Base-by-base conservation (phyloP, 192 early-diverging fungal species). In the Mortierella alpina region DNA sequence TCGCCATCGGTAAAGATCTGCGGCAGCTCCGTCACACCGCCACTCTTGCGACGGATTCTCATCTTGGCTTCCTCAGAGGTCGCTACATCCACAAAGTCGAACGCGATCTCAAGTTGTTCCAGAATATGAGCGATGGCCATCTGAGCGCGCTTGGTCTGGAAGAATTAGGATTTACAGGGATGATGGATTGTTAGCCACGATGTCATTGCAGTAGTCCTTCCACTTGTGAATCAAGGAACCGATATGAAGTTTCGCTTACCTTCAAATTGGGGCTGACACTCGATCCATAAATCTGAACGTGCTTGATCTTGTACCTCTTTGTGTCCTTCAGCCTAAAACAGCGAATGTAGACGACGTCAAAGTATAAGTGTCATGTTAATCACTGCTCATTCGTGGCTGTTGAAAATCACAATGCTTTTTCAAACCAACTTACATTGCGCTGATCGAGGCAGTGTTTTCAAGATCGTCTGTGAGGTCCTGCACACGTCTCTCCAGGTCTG, bases 1-100 rank as follows among this genome's bases (percentile, higher is more conserved):
- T 86, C 84, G 46, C 85, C 85, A 12, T 79, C 87, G 0, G 84
- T 72, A 72, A 85, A 88, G 45, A 88, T 51, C 52, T 86, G 85
- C 5, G 87, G 87, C 12, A 88, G 63, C n/a, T 72, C 57, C 20
- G 66, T 83, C 51, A 75, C 77, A 31, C 84, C 69, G 6, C 82
- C 66, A 45, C 82, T 88, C 59, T 76, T 72, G 47, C 75, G 77
- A 15, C 76, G 79, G 66, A 86, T 86, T 48, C 84, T 71, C 48
- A 53, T 49, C 52, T 85, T 73, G 42, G 84, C 82, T 2, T 76
- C 85, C 31, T 82, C 82, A 10, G 78, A 77, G 17, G 75, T 45
- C 1, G 87, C 70, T 0, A 86, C 65, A 68, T 88, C 87, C 8
- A 88, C 70, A 54, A 88, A 70, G 20, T 86, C 82, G 67, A 65